Evolutionary conservation across 768 basidiomycete genomes (phyloP).

Genomic region (Hygrophoropsis aurantiaca): DNA sequence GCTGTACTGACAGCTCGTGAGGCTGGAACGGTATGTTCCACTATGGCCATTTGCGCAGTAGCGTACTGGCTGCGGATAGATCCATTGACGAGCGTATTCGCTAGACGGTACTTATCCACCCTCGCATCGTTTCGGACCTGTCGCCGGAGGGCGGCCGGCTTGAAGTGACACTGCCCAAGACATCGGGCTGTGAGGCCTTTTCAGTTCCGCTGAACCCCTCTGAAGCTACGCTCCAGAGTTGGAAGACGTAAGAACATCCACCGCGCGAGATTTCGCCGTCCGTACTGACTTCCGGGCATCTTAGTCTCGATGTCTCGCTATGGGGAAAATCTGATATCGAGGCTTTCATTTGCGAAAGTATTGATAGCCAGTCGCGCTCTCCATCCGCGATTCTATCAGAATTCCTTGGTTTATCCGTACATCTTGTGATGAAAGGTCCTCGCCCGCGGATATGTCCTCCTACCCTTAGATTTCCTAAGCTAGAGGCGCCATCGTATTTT

Average conservation of each 20-base stretch:
- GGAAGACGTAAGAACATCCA: slow-evolving; percentile 52
- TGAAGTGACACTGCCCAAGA: slow-evolving; percentile 58
- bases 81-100: background rate
- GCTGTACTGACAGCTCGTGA: slow-evolving; percentile 68
- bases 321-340: slow-evolving; percentile 52
- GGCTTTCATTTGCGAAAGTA: slow-evolving; percentile 61
- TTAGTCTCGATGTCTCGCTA: slow-evolving; percentile 55
- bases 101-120: slow-evolving; percentile 69
- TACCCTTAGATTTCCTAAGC: slow-evolving; percentile 54
- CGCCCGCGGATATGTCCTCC: slow-evolving; percentile 48
- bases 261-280: background rate
- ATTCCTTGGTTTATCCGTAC: slow-evolving; percentile 61
- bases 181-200: slow-evolving; percentile 57
- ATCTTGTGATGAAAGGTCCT: slow-evolving; percentile 69
- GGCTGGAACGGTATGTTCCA: slow-evolving; percentile 47
- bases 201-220: slow-evolving; percentile 58
- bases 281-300: slow-evolving; percentile 2
- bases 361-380: slow-evolving; percentile 30
- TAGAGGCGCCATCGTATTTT: slow-evolving; percentile 55
- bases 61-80: background rate
- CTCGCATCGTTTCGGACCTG: slow-evolving; percentile 49
- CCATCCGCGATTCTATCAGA: slow-evolving; percentile 58
- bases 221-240: slow-evolving; percentile 44
- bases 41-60: background rate
- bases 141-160: slow-evolving; percentile 48